Conservation (phyloP, 306 rosid genomes). For the Datisca glomerata region DNA sequence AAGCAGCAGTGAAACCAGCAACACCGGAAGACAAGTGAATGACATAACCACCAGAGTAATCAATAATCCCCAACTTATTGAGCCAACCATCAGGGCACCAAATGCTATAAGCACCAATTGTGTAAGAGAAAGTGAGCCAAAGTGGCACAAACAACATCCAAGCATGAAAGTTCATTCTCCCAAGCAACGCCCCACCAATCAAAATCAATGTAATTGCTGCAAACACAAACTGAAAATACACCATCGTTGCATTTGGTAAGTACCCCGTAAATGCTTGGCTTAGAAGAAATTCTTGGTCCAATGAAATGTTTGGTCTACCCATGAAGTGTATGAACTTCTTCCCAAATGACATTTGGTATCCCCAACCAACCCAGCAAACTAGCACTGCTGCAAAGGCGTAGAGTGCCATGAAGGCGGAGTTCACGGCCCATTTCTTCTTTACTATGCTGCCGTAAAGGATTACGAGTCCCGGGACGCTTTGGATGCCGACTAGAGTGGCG, state of each 20-base stretch:
- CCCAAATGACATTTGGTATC: slow-evolving; percentile 29
- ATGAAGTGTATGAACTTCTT: slow-evolving; percentile 3
- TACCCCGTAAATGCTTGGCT: not conserved
- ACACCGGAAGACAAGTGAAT: slow-evolving; percentile 34
- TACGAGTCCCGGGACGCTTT: slow-evolving; percentile 35
- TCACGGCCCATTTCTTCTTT: slow-evolving; percentile 40
- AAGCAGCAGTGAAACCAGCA: slow-evolving; percentile 30
- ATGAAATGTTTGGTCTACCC: slow-evolving; percentile 17
- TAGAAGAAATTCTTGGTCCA: slow-evolving; percentile 10
- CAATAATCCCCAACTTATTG: slow-evolving; percentile 18
- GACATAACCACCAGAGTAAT: slow-evolving; percentile 32
- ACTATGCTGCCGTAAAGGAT: slow-evolving; percentile 45
- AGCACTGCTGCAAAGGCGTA: slow-evolving; percentile 34
- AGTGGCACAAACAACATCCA: slow-evolving; percentile 45
- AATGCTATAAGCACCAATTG: slow-evolving; percentile 27
- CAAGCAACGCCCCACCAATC: slow-evolving; percentile 33
- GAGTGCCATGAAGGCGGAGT: slow-evolving; percentile 40
- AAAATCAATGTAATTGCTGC: slow-evolving; percentile 38
- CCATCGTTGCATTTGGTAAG: slow-evolving; percentile 30
- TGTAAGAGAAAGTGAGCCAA: slow-evolving; percentile 33
- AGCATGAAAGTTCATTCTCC: slow-evolving; percentile 33
- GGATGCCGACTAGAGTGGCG: slow-evolving; percentile 33
- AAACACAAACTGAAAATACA: slow-evolving; percentile 29
- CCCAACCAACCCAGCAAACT: slow-evolving; percentile 40
- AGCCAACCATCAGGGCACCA: slow-evolving; percentile 29